Evolutionary conservation across 768 basidiomycete genomes (phyloP), one percentile per base, ranked within the genome.

Genomic region (Leccinum incarnatum): DNA sequence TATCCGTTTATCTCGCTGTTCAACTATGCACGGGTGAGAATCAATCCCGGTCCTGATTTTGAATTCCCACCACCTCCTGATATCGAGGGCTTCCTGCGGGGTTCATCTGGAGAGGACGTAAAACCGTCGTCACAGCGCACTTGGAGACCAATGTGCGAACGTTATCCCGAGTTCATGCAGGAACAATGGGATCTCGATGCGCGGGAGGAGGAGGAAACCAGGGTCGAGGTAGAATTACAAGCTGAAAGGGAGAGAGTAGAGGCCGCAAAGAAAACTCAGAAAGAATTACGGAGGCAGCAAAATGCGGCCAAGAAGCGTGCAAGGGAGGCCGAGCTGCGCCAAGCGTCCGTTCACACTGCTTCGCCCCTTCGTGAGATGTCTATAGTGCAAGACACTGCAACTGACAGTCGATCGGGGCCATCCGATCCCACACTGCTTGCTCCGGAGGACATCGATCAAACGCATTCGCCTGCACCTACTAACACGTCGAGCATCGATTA

Each of bases 1-100:
- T 98, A 94, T 71, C 94, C 96, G 0, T 88, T 98, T 76, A 84
- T 97, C 62, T 96, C 93, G 4, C 78, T 96, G 37, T 99, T 93
- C 78, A 95, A 95, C 67, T 88, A 89, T 59, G 96, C 93, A 0
- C 83, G 85, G 58, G 89, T 95, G 12, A 81, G 73, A 50, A 79
- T 96, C 57, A 98, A 99, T 69, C 85, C 95, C 17, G 97, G 97
- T 1, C 97, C 97, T 0, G 72, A 87, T 60, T 98, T 95, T 66
- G 82, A 83, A 8, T 91, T 81, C 65, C 83, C 90, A 1, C 95
- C 94, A 3, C 91, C 91, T 2, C 74, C 79, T 8, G 88, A 95
- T 63, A 82, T 95, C 63, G 92, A 93, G 60, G 78, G 81, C 3
- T 65, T 87, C 17, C 79, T 94, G 46, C 61, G 63, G 27, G 69